These are phyloP conservation scores for Puccinia sorghi DNA, from an alignment of 1,284 basidiomycete species.

Conservation along the genomic window DNA sequence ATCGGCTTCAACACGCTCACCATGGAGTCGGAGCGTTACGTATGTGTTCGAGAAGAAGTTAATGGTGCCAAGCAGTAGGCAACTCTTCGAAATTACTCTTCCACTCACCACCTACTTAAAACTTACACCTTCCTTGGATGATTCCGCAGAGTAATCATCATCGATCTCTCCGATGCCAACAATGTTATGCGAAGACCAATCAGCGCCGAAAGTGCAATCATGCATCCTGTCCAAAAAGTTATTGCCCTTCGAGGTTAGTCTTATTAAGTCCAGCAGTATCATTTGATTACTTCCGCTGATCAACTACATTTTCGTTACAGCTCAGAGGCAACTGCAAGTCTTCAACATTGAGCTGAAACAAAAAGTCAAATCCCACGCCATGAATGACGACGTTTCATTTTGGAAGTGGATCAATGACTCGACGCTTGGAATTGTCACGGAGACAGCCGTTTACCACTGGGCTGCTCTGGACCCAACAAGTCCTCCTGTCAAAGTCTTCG, in stretches of 20 bases:
- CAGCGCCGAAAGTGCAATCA: slow-evolving; percentile 96
- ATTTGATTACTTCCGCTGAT: slow-evolving; percentile 14
- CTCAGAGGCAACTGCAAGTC: slow-evolving; percentile 90
- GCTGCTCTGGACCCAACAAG: slow-evolving; percentile 62
- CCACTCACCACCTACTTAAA: not conserved
- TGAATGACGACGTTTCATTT: slow-evolving; percentile 92
- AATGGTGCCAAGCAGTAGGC: slow-evolving; percentile 77
- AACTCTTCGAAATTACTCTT: not conserved
- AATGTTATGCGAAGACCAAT: slow-evolving; percentile 96
- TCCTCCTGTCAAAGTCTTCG: slow-evolving; percentile 86
- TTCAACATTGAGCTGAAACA: slow-evolving; percentile 98
- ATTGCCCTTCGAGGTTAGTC: slow-evolving; percentile 68
- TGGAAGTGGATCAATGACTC: slow-evolving; percentile 98
- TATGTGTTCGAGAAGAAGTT: slow-evolving; percentile 85
- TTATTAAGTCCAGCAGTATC: not conserved
- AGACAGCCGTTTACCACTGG: slow-evolving; percentile 93
- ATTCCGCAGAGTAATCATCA: slow-evolving; percentile 73
- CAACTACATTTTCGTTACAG: slow-evolving; percentile 62
- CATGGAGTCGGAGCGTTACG: slow-evolving; percentile 94
- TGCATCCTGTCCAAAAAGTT: slow-evolving; percentile 97
- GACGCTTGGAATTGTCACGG: slow-evolving; percentile 92
- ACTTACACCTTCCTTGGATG: slow-evolving; percentile 2
- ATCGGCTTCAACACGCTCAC: slow-evolving; percentile 97
- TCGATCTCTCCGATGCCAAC: slow-evolving; percentile 92
- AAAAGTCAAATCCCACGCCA: slow-evolving; percentile 94